phyloP scores from a whole-genome alignment of 179 eudicot species.

The Patellifolia procumbens region DNA sequence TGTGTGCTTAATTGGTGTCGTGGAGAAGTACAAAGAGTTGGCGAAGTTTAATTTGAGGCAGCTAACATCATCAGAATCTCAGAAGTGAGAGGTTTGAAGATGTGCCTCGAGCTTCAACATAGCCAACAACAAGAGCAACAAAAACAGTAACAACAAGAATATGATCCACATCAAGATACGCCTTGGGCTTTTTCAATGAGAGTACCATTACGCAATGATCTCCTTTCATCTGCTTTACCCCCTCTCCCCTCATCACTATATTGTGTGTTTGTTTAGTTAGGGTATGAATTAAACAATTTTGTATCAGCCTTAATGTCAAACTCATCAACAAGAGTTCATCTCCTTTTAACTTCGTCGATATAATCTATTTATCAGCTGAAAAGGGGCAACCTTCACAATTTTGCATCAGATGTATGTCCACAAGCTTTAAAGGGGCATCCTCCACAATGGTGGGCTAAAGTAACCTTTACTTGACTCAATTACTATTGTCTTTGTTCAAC shows the following conservation, averaged over 20 bases:
- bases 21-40: constrained; percentile 91
- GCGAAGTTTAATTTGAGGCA: constrained; percentile 89
- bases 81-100: not conserved
- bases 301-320: not conserved
- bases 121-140: not conserved
- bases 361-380: too few species aligned
- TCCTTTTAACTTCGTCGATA: too few species aligned
- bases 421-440: too few species aligned
- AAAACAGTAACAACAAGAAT: not conserved
- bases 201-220: too few species aligned
- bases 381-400: too few species aligned
- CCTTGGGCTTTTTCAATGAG: constrained; percentile 11
- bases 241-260: not conserved
- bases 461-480: too few species aligned
- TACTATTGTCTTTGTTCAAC: too few species aligned
- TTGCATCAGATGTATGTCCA: too few species aligned
- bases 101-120: not conserved
- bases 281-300: not conserved
- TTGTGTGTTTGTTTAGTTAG: constrained; percentile 1
- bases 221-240: not conserved
- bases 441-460: too few species aligned
- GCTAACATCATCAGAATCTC: constrained; percentile 50
- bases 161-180: not conserved
- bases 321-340: not conserved
- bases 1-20: constrained; percentile 88